Base-by-base conservation (phyloP, 805 yeast species). In the Lipomyces sp. region DNA sequence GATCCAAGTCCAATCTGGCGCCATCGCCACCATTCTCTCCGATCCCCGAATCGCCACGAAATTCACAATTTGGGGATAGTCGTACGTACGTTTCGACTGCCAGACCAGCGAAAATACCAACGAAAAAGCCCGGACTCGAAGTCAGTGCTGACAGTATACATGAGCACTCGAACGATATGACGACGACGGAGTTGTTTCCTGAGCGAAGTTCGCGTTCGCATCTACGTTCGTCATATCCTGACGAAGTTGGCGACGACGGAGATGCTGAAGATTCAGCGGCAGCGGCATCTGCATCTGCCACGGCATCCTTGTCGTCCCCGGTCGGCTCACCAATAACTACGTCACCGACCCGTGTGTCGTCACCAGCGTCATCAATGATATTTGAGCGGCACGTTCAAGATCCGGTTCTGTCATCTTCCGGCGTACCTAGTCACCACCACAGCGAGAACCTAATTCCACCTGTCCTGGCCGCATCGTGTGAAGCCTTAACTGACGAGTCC, bases 401-500 rank as follows among this genome's bases (percentile, higher is more conserved):
- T 68, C 86, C 86, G 4, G 67, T 64, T 57, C 64, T 72, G 15
- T 30, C 62, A 18, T 53, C 64, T 29, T 48, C 57, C 30, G 73
- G 62, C 48, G 62, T 61, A 4, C 66, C 67, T 5, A 76, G 77
- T 4, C 81, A 78, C 72, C 78, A 81, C 77, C 79, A 81, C 15
- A 72, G 78, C 48, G 90, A 90, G 76, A 90, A 92, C 76, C 85
- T 78, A 71, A 90, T 91, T 29, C 90, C 96, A 1, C 93, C 97
- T 0, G 90, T 90, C 5, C 80, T 91, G 71, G 96, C 90, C 73
- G 91, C 96, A 7, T 85, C 95, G 3, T 83, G 87, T 24, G 85
- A 88, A 66, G 80, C 90, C 48, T 81, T 87, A 54, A 84, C 87
- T 13, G 87, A 86, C 72, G 73, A 78, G 10, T 78, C 80, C 55